Evolutionary conservation across 176 grass and related monocot species (phyloP).

Genomic region (Oropetium thomaeum): DNA sequence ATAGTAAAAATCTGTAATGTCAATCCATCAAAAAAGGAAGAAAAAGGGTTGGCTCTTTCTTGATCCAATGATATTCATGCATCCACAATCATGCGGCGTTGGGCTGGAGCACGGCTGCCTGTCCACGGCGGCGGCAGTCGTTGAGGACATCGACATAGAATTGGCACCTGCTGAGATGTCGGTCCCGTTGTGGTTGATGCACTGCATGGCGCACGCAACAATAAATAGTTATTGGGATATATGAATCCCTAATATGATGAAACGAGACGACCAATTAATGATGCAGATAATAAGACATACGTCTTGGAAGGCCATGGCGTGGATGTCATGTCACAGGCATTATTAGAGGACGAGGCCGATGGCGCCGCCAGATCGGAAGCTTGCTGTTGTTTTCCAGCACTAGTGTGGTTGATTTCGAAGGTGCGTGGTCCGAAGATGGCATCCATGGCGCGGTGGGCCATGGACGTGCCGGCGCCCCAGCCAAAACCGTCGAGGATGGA

Average conservation of each 20-base stretch:
- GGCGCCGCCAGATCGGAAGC: constrained; percentile 1
- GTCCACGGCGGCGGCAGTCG: constrained; percentile 38
- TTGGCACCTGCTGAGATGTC: constrained; percentile 70
- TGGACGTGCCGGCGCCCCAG: too few relatives aligned
- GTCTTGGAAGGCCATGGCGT: constrained; percentile 51
- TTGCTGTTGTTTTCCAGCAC: too few relatives aligned
- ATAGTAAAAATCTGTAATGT: too few relatives aligned
- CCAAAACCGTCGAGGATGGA: too few relatives aligned
- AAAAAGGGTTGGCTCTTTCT: too few relatives aligned
- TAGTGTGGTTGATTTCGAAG: constrained; percentile 37
- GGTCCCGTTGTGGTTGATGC: constrained; percentile 35
- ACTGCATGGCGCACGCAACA: constrained; percentile 24
- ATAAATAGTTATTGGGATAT: too few relatives aligned
- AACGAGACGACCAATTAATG: background rate
- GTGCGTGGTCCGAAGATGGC: constrained; percentile 42
- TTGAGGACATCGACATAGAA: constrained; percentile 55
- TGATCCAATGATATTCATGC: background rate
- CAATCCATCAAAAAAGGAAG: background rate
- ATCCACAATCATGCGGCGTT: background rate
- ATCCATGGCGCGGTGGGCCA: constrained; percentile 40
- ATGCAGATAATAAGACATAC: constrained; percentile 1
- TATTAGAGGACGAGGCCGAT: background rate
- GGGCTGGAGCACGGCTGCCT: background rate
- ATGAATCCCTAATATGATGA: too few relatives aligned
- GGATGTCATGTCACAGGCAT: constrained; percentile 36